Evolutionary conservation across 352 stramenopile genomes (phyloP).

Genomic region (Phytophthora hybrid): DNA sequence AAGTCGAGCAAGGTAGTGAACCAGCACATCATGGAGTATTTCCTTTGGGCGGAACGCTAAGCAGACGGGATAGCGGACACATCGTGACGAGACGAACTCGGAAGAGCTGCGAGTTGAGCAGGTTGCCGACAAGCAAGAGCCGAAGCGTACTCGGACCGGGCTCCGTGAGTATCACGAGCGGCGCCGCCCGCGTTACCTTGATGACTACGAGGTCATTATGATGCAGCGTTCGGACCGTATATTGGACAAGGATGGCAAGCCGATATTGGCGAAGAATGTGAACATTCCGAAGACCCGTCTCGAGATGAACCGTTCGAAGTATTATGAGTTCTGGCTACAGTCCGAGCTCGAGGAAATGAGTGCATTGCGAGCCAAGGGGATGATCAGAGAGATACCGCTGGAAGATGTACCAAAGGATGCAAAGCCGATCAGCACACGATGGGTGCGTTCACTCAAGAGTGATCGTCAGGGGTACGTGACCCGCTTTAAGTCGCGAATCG

Average conservation of each 20-base stretch:
- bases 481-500: too few relatives aligned
- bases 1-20: too few relatives aligned
- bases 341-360: neutral
- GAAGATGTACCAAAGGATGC: neutral
- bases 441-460: too few relatives aligned
- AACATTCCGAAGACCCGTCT: neutral
- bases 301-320: neutral
- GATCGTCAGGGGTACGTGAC: too few relatives aligned
- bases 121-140: neutral
- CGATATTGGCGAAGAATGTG: neutral
- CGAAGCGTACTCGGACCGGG: neutral
- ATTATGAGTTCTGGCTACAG: neutral
- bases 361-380: neutral
- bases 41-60: neutral
- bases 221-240: neutral
- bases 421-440: neutral
- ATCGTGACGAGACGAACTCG: neutral
- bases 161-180: neutral
- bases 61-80: neutral
- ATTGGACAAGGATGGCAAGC: neutral
- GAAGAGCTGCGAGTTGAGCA: neutral
- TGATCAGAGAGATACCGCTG: neutral
- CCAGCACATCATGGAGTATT: too few relatives aligned
- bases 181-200: neutral
- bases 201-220: neutral